Evolutionary conservation across 2,329 filamentous ascomycete species (phyloP), one percentile per base, ranked within the genome.

Genomic region (Aspergillus fischeri): DNA sequence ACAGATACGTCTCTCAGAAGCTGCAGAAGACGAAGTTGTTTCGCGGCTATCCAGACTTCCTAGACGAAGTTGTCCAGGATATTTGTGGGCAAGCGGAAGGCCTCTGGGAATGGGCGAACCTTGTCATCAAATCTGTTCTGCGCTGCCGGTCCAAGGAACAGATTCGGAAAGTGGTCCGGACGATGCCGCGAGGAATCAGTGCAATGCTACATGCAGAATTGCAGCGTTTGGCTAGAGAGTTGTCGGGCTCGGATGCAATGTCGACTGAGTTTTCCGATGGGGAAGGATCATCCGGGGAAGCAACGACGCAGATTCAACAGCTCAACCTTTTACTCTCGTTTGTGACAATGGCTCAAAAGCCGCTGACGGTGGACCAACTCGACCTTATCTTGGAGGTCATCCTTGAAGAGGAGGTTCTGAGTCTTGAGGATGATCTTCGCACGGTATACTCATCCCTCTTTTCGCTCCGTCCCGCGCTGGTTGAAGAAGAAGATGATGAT

Each of bases 71-170:
- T 21, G 41, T 61, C 52, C 42, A 21, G 1, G 54, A 55, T 4
- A 57, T 61, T 17, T 32, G 49, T 8, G 7, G 4, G 21, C 9
- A 53, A 49, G 59, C 59, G 5, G 59, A 61, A 52, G 59, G 59
- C 11, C 38, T 61, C 9, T 61, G 58, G 59, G 56, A 59, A 53
- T 61, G 59, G 59, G 56, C 57, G 3, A 61, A 61, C 51, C 56
- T 61, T 11, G 59, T 59, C 54, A 61, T 61, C 8, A 57, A 55
- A 50, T n/a, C 32, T 7, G 52, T 59, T 3, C 51, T 57, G 41
- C 61, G 55, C 25, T 63, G 61, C 51, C 29, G 57, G 24, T 55
- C 61, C 4, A 61, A 63, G 51, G 55, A 55, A 45, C 57, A 63
- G 51, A 62, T 63, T 11, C 57, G 51, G 3, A 57, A 59, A 27